Percentiles rank a stretch among this genome's conserved stretches.
These are phyloP conservation scores for Penicillium argentinense DNA, from an alignment of 495 filamentous ascomycete genomes.

Conservation along the genomic window DNA sequence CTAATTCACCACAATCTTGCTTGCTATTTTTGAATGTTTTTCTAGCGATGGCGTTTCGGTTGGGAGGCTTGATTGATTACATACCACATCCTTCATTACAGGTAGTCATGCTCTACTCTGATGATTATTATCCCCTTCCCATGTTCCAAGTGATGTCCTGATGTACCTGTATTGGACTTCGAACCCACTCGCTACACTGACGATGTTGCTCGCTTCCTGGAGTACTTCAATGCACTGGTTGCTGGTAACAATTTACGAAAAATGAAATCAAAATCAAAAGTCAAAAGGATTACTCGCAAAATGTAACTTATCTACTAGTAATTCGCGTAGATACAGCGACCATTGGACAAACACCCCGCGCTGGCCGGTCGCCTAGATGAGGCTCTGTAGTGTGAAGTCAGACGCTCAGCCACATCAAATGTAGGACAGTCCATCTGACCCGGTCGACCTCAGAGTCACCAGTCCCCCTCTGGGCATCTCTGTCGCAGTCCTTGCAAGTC, in stretches of 20 bases:
- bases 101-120: conserved; percentile 9
- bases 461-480: too few species aligned
- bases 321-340: too few species aligned
- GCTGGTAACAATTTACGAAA: too few species aligned
- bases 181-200: not conserved
- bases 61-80: conserved; percentile 10
- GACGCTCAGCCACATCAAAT: too few species aligned
- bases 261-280: conserved; percentile 2
- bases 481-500: too few species aligned
- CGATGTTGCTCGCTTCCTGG: not conserved
- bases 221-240: too few species aligned
- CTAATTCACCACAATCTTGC: conserved; percentile 6
- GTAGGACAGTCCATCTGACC: too few species aligned
- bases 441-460: too few species aligned
- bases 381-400: too few species aligned
- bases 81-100: conserved; percentile 3
- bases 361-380: too few species aligned
- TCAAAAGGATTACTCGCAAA: too few species aligned
- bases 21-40: conserved; percentile 9
- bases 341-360: too few species aligned
- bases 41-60: conserved; percentile 44
- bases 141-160: conserved; percentile 18
- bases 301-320: not conserved
- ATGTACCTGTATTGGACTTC: conserved; percentile 10
- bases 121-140: conserved; percentile 1